Percentiles rank a stretch among this genome's conserved stretches.
phyloP scores from a whole-genome alignment of 768 basidiomycete genomes.

The Russula vinacea region DNA sequence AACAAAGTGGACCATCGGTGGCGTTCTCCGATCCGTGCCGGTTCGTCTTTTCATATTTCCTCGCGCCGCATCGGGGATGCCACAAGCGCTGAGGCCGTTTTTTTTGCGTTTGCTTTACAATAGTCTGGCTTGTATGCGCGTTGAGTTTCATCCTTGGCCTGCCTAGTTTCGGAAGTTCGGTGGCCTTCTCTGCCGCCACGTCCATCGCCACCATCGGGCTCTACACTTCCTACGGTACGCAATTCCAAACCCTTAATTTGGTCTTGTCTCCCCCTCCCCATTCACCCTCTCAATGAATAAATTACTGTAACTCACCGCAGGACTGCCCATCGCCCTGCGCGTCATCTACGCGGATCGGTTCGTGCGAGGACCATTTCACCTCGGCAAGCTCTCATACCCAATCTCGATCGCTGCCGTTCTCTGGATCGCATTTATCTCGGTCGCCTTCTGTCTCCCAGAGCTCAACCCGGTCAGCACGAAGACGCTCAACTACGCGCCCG shows the following conservation, averaged over 20 bases:
- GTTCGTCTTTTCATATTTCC: slow-evolving; percentile 36
- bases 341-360: slow-evolving; percentile 59
- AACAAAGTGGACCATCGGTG: slow-evolving; percentile 56
- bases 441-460: slow-evolving; percentile 70
- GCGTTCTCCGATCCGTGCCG: slow-evolving; percentile 66
- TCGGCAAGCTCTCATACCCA: slow-evolving; percentile 59
- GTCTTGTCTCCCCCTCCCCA: no score
- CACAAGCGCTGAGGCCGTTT: no score
- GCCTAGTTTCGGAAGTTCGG: slow-evolving; percentile 67
- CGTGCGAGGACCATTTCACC: slow-evolving; percentile 67
- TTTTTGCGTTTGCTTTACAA: neutral
- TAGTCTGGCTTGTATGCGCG: slow-evolving; percentile 77
- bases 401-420: slow-evolving; percentile 53
- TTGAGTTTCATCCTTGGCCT: slow-evolving; percentile 72
- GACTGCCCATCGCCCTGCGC: slow-evolving; percentile 61
- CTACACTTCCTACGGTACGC: slow-evolving; percentile 68
- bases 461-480: slow-evolving; percentile 65
- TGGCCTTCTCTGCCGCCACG: slow-evolving; percentile 59
- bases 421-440: slow-evolving; percentile 71
- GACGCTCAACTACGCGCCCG: slow-evolving; percentile 66
- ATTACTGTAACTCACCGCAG: slow-evolving; percentile 36
- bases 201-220: slow-evolving; percentile 71
- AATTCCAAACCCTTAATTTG: no score
- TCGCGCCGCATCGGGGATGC: no score
- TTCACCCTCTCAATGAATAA: no score